Conservation (phyloP, 2,329 filamentous ascomycete species). For the Raffaelea arxii region DNA sequence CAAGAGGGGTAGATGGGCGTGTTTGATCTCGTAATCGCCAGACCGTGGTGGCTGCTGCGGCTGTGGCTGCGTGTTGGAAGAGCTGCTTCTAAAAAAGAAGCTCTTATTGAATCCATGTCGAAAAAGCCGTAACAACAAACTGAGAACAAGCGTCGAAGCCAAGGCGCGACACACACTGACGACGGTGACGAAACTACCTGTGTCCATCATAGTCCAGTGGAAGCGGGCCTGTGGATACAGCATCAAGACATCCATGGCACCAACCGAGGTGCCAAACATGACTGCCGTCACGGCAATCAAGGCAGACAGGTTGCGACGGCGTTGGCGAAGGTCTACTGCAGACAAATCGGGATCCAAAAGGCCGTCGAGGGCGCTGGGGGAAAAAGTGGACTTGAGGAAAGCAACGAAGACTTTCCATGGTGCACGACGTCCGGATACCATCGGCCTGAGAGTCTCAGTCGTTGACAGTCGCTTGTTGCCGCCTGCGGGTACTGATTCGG, state of each 20-base stretch:
- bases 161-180: background rate
- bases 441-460: too few species aligned
- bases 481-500: background rate
- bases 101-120: background rate
- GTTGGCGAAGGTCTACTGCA: background rate
- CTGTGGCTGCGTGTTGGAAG: too few species aligned
- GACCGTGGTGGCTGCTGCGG: background rate
- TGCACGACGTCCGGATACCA: background rate
- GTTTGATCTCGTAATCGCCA: background rate
- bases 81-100: background rate
- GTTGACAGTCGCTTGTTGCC: background rate
- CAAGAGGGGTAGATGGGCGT: background rate
- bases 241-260: conserved; percentile 4
- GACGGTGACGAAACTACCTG: background rate
- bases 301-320: background rate
- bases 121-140: background rate
- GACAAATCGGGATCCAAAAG: background rate
- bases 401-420: background rate
- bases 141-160: background rate
- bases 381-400: background rate
- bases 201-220: conserved; percentile 1
- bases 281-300: background rate
- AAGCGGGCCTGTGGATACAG: conserved; percentile 2
- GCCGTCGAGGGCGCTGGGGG: background rate
- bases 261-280: conserved; percentile 1